Evolutionary conservation across 1,284 basidiomycete species (phyloP).

Genomic region (Xerocomus alliaceus): DNA sequence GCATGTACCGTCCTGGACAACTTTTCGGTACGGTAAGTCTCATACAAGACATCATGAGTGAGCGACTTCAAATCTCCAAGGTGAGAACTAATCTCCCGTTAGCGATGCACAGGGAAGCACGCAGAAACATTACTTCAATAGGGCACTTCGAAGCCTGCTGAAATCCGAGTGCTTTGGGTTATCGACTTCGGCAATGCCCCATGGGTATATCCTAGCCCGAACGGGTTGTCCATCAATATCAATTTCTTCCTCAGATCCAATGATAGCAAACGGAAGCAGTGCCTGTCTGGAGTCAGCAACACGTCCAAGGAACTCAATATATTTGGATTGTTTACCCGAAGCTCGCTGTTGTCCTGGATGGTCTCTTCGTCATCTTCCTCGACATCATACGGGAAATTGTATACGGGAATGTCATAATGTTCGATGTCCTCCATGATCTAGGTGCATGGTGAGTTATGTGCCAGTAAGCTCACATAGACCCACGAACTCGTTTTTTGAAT

Average conservation of each 20-base stretch:
- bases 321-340: slow-evolving; percentile 63
- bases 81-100: slow-evolving; percentile 74
- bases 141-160: slow-evolving; percentile 86
- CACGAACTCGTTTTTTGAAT: slow-evolving; percentile 93
- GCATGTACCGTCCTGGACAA: slow-evolving; percentile 90
- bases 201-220: slow-evolving; percentile 93
- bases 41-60: slow-evolving; percentile 93
- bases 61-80: slow-evolving; percentile 93
- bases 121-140: slow-evolving; percentile 72
- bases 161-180: slow-evolving; percentile 99
- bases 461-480: slow-evolving; percentile 4
- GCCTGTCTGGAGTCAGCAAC: slow-evolving; percentile 52
- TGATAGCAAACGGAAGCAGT: slow-evolving; percentile 94
- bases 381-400: slow-evolving; percentile 99
- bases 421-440: slow-evolving; percentile 99
- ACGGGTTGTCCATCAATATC: slow-evolving; percentile 91
- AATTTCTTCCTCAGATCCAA: slow-evolving; percentile 97
- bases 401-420: slow-evolving; percentile 97
- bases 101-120: slow-evolving; percentile 4
- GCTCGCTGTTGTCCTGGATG: slow-evolving; percentile 95
- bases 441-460: slow-evolving; percentile 9
- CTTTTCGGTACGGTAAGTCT: slow-evolving; percentile 99
- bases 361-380: slow-evolving; percentile 99
- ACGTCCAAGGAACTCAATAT: background rate
- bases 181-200: slow-evolving; percentile 98